Evolutionary conservation across 23 red algal genomes (phyloP).

Genomic region (Gracilaria caudata): DNA sequence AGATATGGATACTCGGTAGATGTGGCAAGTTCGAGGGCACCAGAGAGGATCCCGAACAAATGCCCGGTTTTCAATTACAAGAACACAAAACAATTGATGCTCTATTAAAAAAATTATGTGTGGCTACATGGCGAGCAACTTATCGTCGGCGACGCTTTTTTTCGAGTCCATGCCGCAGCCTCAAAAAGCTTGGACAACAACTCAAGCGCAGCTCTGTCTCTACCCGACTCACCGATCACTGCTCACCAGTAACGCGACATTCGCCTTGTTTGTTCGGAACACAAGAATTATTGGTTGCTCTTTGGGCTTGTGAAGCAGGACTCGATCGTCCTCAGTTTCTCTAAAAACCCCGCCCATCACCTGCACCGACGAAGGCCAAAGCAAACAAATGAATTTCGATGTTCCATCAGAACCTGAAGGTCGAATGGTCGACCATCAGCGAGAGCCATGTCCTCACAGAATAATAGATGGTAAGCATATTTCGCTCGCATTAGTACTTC

Average conservation of each 20-base stretch:
- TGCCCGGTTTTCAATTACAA: too few relatives aligned
- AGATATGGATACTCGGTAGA: too few relatives aligned
- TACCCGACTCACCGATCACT: neutral
- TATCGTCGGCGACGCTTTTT: too few relatives aligned
- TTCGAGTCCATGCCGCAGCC: too few relatives aligned
- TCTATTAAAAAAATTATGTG: too few relatives aligned
- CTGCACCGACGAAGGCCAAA: neutral
- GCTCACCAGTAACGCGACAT: neutral
- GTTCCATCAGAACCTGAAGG: conserved; percentile 26
- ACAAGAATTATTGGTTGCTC: neutral
- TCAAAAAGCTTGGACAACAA: too few relatives aligned
- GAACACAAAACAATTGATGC: too few relatives aligned
- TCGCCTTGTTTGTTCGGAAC: neutral
- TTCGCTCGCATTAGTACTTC: too few relatives aligned
- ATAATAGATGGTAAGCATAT: conserved; percentile 91
- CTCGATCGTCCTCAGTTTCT: neutral
- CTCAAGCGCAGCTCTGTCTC: too few relatives aligned
- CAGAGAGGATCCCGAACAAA: too few relatives aligned
- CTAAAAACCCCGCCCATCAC: neutral
- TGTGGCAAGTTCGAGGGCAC: too few relatives aligned
- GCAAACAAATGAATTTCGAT: conserved; percentile 62
- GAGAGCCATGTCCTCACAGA: conserved; percentile 98
- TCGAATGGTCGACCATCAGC: conserved; percentile 82
- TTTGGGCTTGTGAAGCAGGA: neutral
- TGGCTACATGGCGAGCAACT: too few relatives aligned